Base-by-base conservation (phyloP, 139 green algal species). In the Tetradesmus lagerheimii region DNA sequence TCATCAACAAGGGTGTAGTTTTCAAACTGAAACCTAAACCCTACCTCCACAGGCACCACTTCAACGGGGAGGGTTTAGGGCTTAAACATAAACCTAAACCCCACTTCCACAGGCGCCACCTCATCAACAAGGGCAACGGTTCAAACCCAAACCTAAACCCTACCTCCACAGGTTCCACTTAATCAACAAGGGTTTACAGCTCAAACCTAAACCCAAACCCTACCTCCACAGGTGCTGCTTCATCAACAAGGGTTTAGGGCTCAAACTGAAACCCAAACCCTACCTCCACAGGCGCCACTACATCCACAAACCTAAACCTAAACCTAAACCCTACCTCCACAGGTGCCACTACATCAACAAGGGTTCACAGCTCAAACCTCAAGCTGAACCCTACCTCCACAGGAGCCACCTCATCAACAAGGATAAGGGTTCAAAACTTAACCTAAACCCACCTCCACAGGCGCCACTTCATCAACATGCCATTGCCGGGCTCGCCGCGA, bases 161-260 rank as follows among this genome's bases (percentile, higher is more conserved):
- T n/a, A 92, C 91, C 91, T 91, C 66, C 0, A 92, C 39, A 16
- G 91, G 87, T 15, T 92, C 93, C 64, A 96, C 80, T 66, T 95
- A 93, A 35, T 94, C 89, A 5, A 96, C 77, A 43, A 97, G 0
- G 85, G 80, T 87, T 97, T 94, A n/a, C n/a, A n/a, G n/a, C n/a
- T n/a, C n/a, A 1, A 83, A 64, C 1, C 84, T 90, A 57, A 57
- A 9, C 14, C n/a, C n/a, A n/a, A n/a, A n/a, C n/a, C n/a, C n/a
- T 12, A 57, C 45, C 45, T 57, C 45, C 11, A 57, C 45, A 9
- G 45, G 14, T 18, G 45, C 45, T 12, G 14, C 45, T 12, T 57
- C 45, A 57, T 57, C 45, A 9, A 57, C 45, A 57, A 57, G 11
- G n/a, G n/a, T n/a, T n/a, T n/a, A n/a, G n/a, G n/a, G n/a, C n/a